phyloP scores from a whole-genome alignment of 2,329 filamentous ascomycete species.

The Trichoderma sp. region DNA sequence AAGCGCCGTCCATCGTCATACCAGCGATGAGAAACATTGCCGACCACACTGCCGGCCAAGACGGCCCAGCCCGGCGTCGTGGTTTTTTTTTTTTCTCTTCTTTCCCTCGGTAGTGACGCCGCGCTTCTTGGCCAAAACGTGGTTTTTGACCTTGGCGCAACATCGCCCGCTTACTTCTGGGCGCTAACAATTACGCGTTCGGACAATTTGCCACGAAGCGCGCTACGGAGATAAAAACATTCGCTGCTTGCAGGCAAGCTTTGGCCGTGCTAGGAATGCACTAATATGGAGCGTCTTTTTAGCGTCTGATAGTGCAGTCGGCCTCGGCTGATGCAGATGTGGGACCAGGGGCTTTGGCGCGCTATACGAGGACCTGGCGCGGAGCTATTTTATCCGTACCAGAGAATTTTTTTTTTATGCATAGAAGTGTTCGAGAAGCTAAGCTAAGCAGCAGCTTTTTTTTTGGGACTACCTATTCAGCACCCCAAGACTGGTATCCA shows the following conservation, averaged over 20 bases:
- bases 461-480: too few relatives aligned
- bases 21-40: not conserved
- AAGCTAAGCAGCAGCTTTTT: slow-evolving; percentile 8
- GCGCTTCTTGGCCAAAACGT: not conserved
- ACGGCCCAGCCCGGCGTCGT: not conserved
- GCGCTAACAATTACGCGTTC: not conserved
- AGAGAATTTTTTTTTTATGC: not conserved
- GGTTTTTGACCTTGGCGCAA: not conserved
- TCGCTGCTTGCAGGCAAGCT: not conserved
- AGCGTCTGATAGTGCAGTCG: not conserved
- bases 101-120: not conserved
- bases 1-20: not conserved
- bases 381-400: not conserved
- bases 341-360: not conserved
- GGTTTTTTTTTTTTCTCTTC: not conserved
- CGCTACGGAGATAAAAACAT: not conserved
- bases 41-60: not conserved
- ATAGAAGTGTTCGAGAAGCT: slow-evolving; percentile 23
- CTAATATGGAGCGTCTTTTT: not conserved
- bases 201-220: not conserved
- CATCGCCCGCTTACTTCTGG: not conserved
- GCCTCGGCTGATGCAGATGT: not conserved
- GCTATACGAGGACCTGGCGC: not conserved
- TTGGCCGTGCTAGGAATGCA: not conserved
- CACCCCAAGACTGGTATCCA: too few relatives aligned